Base-by-base conservation (phyloP, 768 basidiomycete species). In the Termitomyces sp. region DNA sequence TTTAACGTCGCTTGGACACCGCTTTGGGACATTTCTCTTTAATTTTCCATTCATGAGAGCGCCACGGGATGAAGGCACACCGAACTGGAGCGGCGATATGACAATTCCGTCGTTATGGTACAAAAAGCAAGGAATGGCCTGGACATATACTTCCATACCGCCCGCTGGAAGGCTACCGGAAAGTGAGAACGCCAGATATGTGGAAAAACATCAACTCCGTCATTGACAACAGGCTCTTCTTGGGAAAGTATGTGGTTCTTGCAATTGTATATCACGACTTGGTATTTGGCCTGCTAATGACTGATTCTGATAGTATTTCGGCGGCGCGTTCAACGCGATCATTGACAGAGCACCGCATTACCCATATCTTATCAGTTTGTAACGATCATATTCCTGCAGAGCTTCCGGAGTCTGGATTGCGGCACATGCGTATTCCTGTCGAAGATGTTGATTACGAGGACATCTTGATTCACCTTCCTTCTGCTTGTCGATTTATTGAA, bases 351-450 rank as follows among this genome's bases (percentile, higher is more conserved):
- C 83, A 84, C 62, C 81, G 82, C 58, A 86, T 92, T 59, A 89
- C 88, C 5, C 90, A 92, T 70, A 83, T 91, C 50, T 68, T 92
- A 17, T 91, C 89, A 45, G 88, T 90, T 53, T 91, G 90, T 64
- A 68, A 73, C 35, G 90, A 92, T 54, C 76, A 77, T 5, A 87
- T 89, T 49, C 86, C 87, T 43, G 82, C 85, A 46, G 88, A 89
- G 61, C 68, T 81, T 27, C 84, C 86, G 23, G 81, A 83, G 64
- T 88, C 86, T 58, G 87, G 86, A 21, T 77, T 87, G 50, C 70
- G 69, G 46, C 90, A 91, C 68, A 73, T 86, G 72, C 85, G 86
- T 56, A 85, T 92, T 64, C 75, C 80, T 55, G 79, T 88, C 30
- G 81, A 86, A 62, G 86, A 88, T 66, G 79, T 85, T 58, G 83